phyloP scores from a whole-genome alignment of 371 early-diverging fungal genomes.

The Funneliformis caledonium region DNA sequence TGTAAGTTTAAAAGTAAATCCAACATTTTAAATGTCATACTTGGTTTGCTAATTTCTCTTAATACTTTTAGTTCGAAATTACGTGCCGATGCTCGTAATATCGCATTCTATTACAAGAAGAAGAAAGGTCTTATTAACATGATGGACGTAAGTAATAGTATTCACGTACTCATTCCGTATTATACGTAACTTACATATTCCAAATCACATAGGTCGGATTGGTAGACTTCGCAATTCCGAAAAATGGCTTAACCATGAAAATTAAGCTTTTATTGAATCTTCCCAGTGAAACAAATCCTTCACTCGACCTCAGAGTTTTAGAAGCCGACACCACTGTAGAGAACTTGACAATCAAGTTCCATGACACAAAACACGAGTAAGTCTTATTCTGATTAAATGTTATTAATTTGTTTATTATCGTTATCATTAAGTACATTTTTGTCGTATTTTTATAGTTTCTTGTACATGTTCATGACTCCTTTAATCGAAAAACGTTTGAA shows the following conservation, averaged over 20 bases:
- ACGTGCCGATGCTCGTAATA: slow-evolving; percentile 46
- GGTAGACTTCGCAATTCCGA: slow-evolving; percentile 35
- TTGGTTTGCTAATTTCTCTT: no score
- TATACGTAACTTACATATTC: slow-evolving; percentile 31
- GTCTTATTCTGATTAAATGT: slow-evolving; percentile 13
- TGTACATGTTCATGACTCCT: slow-evolving; percentile 51
- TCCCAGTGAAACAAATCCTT: neutral
- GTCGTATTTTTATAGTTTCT: slow-evolving; percentile 23
- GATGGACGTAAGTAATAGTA: slow-evolving; percentile 39
- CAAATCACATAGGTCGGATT: slow-evolving; percentile 18
- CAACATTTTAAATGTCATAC: neutral
- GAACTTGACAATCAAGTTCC: slow-evolving; percentile 47
- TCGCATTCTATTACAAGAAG: slow-evolving; percentile 49
- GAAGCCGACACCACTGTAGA: slow-evolving; percentile 41
- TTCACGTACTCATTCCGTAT: slow-evolving; percentile 12
- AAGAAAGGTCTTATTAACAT: slow-evolving; percentile 42
- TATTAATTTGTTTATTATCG: slow-evolving; percentile 13
- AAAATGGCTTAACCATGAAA: slow-evolving; percentile 8
- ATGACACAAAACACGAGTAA: slow-evolving; percentile 47
- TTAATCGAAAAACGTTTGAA: slow-evolving; percentile 46
- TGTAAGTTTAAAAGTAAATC: slow-evolving; percentile 4
- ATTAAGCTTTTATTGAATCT: slow-evolving; percentile 3
- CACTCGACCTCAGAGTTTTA: slow-evolving; percentile 32
- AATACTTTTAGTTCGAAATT: slow-evolving; percentile 42
- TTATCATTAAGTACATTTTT: neutral